Base-by-base conservation (phyloP, 345 rosid genomes). In the Sisymbrium altissimum region DNA sequence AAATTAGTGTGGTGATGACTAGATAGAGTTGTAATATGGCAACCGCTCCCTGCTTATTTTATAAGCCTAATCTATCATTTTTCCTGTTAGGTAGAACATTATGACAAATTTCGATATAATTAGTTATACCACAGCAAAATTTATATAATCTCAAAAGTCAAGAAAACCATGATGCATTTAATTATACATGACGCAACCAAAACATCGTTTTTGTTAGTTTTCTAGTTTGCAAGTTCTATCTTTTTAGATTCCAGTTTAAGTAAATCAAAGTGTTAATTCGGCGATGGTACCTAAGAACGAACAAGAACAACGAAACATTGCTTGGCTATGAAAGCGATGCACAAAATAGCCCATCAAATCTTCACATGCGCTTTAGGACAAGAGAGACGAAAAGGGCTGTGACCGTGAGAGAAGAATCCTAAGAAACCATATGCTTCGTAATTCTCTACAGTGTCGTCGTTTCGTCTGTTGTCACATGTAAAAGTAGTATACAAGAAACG, bases 271-370 rank as follows among this genome's bases (percentile, higher is more conserved):
- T 46, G 53, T 19, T 4, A 11, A 19, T 21, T 23, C 9, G 56
- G 48, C 68, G 73, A 75, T 75, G 73, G 73, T 30, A 67, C 73
- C 48, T 50, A 75, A 50, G 68, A 67, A 66, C 78, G 62, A 74
- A 66, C 60, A 27, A 66, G 60, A 39, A 67, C 32, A 74, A 74
- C 43, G 78, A 74, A 66, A 73, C 72, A 46, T 74, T 46, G 17
- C 40, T 65, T 45, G 70, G 35, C 27, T 10, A 11, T 40, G 79
- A 75, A 75, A 75, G 64, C 74, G 74, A 68, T 30, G 79, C 46
- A 61, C 68, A 32, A 50, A 48, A 46, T 41, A n/a, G 58, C 79
- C 79, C 74, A 52, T 61, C 1, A 68, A 61, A 25, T 61, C 39
- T 61, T 52, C 69, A 68, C 69, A 75, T 75, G 79, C 54, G 19